Evolutionary conservation across 768 basidiomycete genomes (phyloP).

Genomic region (Chalciporus chontae): DNA sequence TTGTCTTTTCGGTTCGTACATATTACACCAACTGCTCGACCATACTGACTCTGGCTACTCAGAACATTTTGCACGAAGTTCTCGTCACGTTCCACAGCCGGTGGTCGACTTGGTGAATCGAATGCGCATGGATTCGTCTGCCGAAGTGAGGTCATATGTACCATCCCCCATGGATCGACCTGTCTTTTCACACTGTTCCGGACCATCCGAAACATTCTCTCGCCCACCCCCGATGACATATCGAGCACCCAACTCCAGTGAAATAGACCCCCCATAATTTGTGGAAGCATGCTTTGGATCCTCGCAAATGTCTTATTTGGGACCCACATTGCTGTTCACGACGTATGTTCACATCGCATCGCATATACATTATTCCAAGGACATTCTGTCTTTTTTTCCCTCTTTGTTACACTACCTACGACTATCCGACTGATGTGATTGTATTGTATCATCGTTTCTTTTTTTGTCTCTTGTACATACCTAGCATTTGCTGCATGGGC

Average conservation of each 20-base stretch:
- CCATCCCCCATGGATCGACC: constrained; percentile 28
- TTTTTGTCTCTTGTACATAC: constrained; percentile 15
- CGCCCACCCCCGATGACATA: constrained; percentile 31
- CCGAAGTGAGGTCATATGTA: constrained; percentile 62
- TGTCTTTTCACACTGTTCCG: constrained; percentile 11
- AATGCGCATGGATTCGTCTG: constrained; percentile 53
- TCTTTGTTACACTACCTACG: constrained; percentile 18
- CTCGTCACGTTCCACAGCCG: constrained; percentile 28
- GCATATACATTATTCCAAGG: constrained; percentile 22
- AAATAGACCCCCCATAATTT: constrained; percentile 12
- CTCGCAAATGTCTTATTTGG: not conserved
- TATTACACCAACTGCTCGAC: not conserved
- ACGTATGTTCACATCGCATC: not conserved
- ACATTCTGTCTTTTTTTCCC: not conserved
- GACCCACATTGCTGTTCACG: not conserved
- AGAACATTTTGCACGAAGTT: constrained; percentile 16
- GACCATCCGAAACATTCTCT: constrained; percentile 35
- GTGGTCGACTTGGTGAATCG: constrained; percentile 40
- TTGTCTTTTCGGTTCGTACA: constrained; percentile 48
- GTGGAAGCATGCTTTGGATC: not conserved
- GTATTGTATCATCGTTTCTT: constrained; percentile 18
- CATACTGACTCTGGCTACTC: constrained; percentile 4
- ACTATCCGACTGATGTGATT: constrained; percentile 16
- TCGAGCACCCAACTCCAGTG: constrained; percentile 1
- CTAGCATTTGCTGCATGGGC: not conserved